These are phyloP conservation scores for Pluteus cervinus DNA, from an alignment of 768 basidiomycete species.

Conservation along the genomic window DNA sequence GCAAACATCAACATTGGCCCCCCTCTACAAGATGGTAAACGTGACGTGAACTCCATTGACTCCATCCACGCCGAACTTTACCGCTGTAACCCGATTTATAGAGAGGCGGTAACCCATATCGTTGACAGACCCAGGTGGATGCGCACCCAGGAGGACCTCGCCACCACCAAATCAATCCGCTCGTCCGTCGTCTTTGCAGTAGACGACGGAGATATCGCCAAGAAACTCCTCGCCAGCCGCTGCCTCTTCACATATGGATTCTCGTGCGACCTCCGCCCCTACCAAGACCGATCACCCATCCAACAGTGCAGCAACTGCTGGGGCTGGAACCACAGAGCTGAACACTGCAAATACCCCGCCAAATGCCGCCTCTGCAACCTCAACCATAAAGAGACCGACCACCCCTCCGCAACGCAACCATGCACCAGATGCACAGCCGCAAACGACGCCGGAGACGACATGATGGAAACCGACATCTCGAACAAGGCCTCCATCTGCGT, in stretches of 20 bases:
- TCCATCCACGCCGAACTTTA: constrained; percentile 8
- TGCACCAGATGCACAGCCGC: neutral
- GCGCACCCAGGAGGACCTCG: neutral
- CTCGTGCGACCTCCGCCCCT: constrained; percentile 10
- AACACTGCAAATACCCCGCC: neutral
- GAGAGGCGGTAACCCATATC: too few relatives aligned
- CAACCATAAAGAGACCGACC: neutral
- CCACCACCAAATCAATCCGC: neutral
- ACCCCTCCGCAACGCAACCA: neutral
- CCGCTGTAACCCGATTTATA: constrained; percentile 8
- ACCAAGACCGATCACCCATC: constrained; percentile 11
- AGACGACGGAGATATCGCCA: neutral
- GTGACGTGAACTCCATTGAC: constrained; percentile 1
- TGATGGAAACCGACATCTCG: neutral
- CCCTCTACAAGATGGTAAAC: neutral
- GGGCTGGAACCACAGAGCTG: constrained; percentile 7
- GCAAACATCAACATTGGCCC: constrained; percentile 11
- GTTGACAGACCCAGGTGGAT: too few relatives aligned
- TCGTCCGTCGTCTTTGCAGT: neutral
- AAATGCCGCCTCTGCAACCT: constrained; percentile 3
- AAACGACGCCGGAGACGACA: neutral
- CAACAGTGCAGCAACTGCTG: constrained; percentile 12
- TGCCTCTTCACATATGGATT: constrained; percentile 8
- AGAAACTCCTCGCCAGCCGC: neutral
- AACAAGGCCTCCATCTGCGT: too few relatives aligned